phyloP scores from a whole-genome alignment of 805 yeast species.

The Ogataea paradorogensis region DNA sequence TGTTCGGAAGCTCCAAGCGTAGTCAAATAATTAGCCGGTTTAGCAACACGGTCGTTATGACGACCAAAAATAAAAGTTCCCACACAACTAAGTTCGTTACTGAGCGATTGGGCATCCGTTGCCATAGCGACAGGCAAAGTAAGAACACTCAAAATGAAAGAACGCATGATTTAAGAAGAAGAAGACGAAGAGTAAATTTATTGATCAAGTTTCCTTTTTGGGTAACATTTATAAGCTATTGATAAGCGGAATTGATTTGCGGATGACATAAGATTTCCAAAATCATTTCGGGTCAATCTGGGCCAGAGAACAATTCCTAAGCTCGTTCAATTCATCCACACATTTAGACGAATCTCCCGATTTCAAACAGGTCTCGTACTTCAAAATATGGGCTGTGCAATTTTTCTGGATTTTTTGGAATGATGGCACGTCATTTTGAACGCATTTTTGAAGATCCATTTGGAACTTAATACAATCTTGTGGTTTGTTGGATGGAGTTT shows the following conservation, averaged over 20 bases:
- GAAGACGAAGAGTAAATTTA: neutral
- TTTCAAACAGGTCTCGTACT: conserved; percentile 64
- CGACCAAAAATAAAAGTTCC: conserved; percentile 48
- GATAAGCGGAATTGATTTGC: neutral
- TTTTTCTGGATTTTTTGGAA: conserved; percentile 63
- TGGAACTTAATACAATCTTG: conserved; percentile 56
- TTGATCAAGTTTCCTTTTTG: neutral
- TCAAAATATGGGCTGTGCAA: conserved; percentile 56
- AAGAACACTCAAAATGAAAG: neutral
- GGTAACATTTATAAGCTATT: too few relatives aligned
- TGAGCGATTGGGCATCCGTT: conserved; percentile 22
- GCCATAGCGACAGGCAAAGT: conserved; percentile 11
- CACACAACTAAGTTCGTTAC: conserved; percentile 29
- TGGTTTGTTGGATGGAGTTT: conserved; percentile 38
- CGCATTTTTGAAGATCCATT: conserved; percentile 56
- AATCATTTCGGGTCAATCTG: conserved; percentile 12
- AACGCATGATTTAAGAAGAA: too few relatives aligned
- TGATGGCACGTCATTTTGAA: conserved; percentile 62
- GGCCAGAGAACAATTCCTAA: conserved; percentile 52
- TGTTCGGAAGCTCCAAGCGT: conserved; percentile 42
- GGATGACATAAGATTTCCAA: too few relatives aligned
- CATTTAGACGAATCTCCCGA: conserved; percentile 52
- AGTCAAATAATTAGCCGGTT: conserved; percentile 43
- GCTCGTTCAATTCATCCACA: conserved; percentile 45
- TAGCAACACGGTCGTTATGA: conserved; percentile 48